Conservation (phyloP, 2,329 filamentous ascomycete genomes). For the Hymenoscyphus repandus region DNA sequence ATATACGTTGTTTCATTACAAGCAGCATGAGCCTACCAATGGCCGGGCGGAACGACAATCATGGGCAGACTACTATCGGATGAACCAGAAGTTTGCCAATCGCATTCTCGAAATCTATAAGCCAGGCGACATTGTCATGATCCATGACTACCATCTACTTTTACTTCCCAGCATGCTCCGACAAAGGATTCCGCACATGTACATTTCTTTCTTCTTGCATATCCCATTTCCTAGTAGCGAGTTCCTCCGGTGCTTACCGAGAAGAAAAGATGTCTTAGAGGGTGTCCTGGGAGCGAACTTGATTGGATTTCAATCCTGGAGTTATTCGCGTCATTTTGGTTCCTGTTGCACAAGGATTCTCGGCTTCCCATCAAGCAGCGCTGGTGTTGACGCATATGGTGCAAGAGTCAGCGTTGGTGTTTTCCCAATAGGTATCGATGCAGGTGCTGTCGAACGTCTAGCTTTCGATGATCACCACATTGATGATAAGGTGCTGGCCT, state of each 20-base stretch:
- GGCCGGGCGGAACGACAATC: constrained; percentile 74
- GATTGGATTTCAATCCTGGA: constrained; percentile 92
- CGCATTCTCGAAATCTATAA: constrained; percentile 84
- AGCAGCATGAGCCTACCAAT: constrained; percentile 85
- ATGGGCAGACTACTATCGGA: constrained; percentile 88
- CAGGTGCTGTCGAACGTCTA: constrained; percentile 66
- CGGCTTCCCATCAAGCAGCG: constrained; percentile 80
- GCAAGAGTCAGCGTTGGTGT: constrained; percentile 86
- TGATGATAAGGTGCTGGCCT: constrained; percentile 63
- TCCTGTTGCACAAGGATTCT: constrained; percentile 90
- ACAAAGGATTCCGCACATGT: constrained; percentile 80
- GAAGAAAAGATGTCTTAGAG: constrained; percentile 84
- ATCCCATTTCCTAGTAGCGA: constrained; percentile 95
- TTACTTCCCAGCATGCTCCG: constrained; percentile 84
- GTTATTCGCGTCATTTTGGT: constrained; percentile 89
- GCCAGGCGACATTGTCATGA: constrained; percentile 84
- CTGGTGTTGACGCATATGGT: constrained; percentile 84
- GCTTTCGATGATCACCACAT: constrained; percentile 69
- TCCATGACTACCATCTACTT: constrained; percentile 93
- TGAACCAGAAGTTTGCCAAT: constrained; percentile 91
- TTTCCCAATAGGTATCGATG: constrained; percentile 92
- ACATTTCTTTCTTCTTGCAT: constrained; percentile 92
- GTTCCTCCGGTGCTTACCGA: constrained; percentile 82
- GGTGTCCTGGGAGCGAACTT: constrained; percentile 88
- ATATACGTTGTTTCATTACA: constrained; percentile 93